A percentile compares a stretch with the other conserved stretches of the same genome.
Conservation (phyloP, 805 yeast genomes). For the Lipomyces japonicus region DNA sequence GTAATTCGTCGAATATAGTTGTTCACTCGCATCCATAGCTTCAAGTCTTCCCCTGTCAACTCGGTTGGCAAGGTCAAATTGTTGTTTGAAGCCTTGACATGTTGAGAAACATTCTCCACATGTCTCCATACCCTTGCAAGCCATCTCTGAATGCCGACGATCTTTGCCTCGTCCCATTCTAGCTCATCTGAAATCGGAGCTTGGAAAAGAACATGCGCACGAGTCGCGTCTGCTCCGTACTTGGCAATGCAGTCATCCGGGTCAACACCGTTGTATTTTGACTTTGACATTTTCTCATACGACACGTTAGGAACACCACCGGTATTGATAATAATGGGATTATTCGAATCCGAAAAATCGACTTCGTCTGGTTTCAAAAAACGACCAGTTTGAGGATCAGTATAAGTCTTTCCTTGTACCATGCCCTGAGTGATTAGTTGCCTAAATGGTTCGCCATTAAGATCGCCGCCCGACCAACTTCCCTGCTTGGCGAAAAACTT, state of each 20-base stretch:
- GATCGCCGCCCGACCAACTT: slow-evolving; percentile 58
- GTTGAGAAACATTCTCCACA: slow-evolving; percentile 4
- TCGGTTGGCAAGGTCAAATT: slow-evolving; percentile 7
- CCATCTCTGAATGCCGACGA: slow-evolving; percentile 88
- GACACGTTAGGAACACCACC: slow-evolving; percentile 53
- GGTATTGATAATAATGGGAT: slow-evolving; percentile 48
- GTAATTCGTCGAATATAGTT: slow-evolving; percentile 49
- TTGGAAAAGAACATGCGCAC: slow-evolving; percentile 89
- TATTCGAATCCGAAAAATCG: slow-evolving; percentile 38
- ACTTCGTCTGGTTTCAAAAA: slow-evolving; percentile 79
- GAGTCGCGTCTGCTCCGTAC: slow-evolving; percentile 90
- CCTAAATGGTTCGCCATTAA: slow-evolving; percentile 74
- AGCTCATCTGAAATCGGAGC: slow-evolving; percentile 82
- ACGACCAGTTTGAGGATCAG: slow-evolving; percentile 66
- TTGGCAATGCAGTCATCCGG: slow-evolving; percentile 68
- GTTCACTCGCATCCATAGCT: slow-evolving; percentile 57
- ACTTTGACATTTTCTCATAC: slow-evolving; percentile 94
- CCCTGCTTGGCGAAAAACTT: slow-evolving; percentile 70
- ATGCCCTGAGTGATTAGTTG: slow-evolving; percentile 89
- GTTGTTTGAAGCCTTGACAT: not conserved
- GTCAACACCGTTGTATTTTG: slow-evolving; percentile 91
- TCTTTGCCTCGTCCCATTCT: slow-evolving; percentile 86
- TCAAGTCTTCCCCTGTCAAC: slow-evolving; percentile 46
- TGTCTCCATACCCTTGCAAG: slow-evolving; percentile 49
- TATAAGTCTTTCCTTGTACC: slow-evolving; percentile 90